Conservation (phyloP, 441 rosid species). For the Aleurites moluccanus region DNA sequence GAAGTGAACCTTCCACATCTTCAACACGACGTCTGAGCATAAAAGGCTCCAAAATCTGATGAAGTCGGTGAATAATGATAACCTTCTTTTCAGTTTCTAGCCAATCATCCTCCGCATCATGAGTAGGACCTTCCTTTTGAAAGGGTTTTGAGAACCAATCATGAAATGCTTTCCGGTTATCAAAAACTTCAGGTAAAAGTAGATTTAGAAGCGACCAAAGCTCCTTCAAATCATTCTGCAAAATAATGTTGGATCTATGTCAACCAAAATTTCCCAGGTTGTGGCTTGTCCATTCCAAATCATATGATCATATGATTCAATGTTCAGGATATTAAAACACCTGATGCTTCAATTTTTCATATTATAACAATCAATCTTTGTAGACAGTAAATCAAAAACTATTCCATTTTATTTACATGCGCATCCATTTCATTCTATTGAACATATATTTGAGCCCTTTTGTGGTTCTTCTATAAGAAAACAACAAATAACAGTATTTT, state of each 20-base stretch:
- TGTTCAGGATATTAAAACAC: neutral
- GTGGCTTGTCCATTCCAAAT: neutral
- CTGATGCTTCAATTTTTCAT: slow-evolving; percentile 3
- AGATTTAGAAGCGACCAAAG: slow-evolving; percentile 99
- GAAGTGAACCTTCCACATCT: slow-evolving; percentile 99
- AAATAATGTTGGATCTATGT: slow-evolving; percentile 13
- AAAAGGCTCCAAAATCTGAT: slow-evolving; percentile 99
- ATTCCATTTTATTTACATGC: neutral
- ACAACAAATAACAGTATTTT: no score
- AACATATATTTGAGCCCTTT: neutral
- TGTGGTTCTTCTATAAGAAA: neutral
- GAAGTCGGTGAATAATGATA: slow-evolving; percentile 96
- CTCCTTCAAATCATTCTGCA: slow-evolving; percentile 98
- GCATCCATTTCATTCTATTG: neutral
- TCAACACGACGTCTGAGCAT: slow-evolving; percentile 99
- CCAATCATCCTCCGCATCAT: slow-evolving; percentile 98
- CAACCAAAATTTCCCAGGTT: slow-evolving; percentile 5
- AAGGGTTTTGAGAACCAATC: slow-evolving; percentile 99
- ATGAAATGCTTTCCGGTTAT: slow-evolving; percentile 98
- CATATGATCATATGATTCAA: neutral
- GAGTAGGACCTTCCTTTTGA: slow-evolving; percentile 80
- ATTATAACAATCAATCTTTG: neutral
- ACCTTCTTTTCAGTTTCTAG: slow-evolving; percentile 99
- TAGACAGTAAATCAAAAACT: neutral
- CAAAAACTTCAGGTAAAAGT: slow-evolving; percentile 99